phyloP scores from a whole-genome alignment of 257 asterid species.

The Leonotis leonurus region DNA sequence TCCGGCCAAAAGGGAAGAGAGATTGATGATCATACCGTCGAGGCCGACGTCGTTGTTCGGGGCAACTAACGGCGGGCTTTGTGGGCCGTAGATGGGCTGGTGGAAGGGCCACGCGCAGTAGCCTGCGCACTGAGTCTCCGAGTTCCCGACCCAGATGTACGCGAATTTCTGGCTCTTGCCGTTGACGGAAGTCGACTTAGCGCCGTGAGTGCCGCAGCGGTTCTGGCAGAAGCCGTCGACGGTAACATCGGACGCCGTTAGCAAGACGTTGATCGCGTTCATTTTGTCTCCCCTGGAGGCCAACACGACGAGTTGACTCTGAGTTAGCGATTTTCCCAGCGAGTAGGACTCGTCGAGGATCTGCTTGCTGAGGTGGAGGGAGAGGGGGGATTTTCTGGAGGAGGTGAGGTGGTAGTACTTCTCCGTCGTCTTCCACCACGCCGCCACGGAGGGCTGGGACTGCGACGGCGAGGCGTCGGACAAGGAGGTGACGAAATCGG shows the following conservation, averaged over 20 bases:
- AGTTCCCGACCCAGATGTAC: slow-evolving; percentile 67
- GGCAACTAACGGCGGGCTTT: slow-evolving; percentile 49
- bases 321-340: slow-evolving; percentile 51
- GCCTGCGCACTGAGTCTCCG: slow-evolving; percentile 56
- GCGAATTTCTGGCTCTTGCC: slow-evolving; percentile 46
- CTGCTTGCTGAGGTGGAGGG: slow-evolving; percentile 39
- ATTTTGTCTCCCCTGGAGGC: slow-evolving; percentile 50
- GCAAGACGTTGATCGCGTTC: slow-evolving; percentile 51
- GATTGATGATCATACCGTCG: slow-evolving; percentile 51
- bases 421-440: slow-evolving; percentile 66
- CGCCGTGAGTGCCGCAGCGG: slow-evolving; percentile 62
- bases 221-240: slow-evolving; percentile 55
- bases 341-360: slow-evolving; percentile 30
- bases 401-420: slow-evolving; percentile 50
- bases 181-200: slow-evolving; percentile 11
- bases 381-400: slow-evolving; percentile 33
- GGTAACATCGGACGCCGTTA: slow-evolving; percentile 51
- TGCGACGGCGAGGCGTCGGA: slow-evolving; percentile 19
- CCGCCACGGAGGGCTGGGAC: slow-evolving; percentile 47
- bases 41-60: slow-evolving; percentile 69
- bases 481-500: slow-evolving; percentile 60
- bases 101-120: slow-evolving; percentile 76
- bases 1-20: slow-evolving; percentile 57
- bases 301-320: slow-evolving; percentile 35
- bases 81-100: slow-evolving; percentile 80